Conservation (phyloP, 2,329 filamentous ascomycete species). For the Madurella fahalii region DNA sequence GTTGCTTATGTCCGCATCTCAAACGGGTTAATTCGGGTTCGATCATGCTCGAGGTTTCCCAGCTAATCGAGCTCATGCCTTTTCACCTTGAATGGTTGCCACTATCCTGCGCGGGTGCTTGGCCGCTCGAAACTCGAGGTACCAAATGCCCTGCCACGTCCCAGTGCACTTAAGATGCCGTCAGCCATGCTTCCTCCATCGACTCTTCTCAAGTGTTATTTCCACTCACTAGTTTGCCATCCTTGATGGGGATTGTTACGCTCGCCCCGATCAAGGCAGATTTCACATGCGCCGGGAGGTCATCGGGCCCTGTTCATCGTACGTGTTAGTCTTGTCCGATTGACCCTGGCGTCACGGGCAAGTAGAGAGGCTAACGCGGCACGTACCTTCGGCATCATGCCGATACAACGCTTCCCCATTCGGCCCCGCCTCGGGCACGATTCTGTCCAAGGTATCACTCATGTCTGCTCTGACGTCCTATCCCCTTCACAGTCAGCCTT, state of each 20-base stretch:
- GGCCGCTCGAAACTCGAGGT: constrained; percentile 77
- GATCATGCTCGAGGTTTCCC: neutral
- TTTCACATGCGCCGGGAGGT: constrained; percentile 98
- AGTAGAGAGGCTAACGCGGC: no score
- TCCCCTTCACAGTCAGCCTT: neutral
- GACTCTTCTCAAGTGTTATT: neutral
- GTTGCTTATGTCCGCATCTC: neutral
- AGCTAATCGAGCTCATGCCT: constrained; percentile 35
- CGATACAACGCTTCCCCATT: constrained; percentile 73
- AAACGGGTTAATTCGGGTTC: neutral
- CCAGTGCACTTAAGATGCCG: constrained; percentile 47
- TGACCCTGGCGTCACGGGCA: no score
- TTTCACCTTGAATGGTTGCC: constrained; percentile 91
- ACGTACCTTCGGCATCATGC: constrained; percentile 71
- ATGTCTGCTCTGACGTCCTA: constrained; percentile 84
- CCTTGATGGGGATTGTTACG: constrained; percentile 83
- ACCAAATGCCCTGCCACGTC: constrained; percentile 89
- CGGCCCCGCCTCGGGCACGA: constrained; percentile 73
- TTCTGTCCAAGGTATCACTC: constrained; percentile 86
- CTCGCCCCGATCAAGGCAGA: constrained; percentile 83
- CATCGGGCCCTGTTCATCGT: constrained; percentile 65
- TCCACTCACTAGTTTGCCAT: constrained; percentile 66
- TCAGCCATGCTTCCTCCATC: neutral
- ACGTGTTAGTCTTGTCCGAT: no score
- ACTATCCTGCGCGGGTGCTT: constrained; percentile 79